These are phyloP conservation scores for Hypoxylon sp. DNA, from an alignment of 2,329 filamentous ascomycete genomes.

Conservation along the genomic window DNA sequence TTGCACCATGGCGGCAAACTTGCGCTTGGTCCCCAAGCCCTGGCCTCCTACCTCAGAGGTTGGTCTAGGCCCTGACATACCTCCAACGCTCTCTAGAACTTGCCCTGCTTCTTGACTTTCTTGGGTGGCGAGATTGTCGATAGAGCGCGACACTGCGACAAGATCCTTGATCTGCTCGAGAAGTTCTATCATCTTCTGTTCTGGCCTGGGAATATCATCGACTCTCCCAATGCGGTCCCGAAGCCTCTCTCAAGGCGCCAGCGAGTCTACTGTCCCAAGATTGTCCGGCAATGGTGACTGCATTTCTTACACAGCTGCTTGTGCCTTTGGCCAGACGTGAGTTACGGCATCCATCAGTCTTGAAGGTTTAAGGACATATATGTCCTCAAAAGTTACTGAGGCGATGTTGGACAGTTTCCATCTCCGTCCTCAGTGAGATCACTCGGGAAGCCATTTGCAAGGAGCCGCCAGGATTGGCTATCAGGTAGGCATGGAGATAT, in stretches of 20 bases:
- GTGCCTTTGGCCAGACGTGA: too few relatives aligned
- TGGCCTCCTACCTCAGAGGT: constrained; percentile 10
- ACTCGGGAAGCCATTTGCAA: too few relatives aligned
- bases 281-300: neutral
- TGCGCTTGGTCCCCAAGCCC: constrained; percentile 16
- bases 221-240: neutral
- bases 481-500: too few relatives aligned
- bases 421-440: too few relatives aligned
- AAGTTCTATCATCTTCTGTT: neutral
- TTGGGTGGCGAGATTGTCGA: neutral
- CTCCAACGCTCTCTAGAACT: constrained; percentile 23
- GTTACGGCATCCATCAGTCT: too few relatives aligned
- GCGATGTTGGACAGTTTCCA: too few relatives aligned
- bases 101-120: constrained; percentile 25
- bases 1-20: constrained; percentile 8
- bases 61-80: constrained; percentile 11
- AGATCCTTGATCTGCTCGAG: constrained; percentile 2
- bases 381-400: too few relatives aligned
- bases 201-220: neutral
- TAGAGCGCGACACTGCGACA: neutral
- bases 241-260: neutral
- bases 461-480: too few relatives aligned
- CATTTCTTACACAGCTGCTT: neutral
- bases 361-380: too few relatives aligned
- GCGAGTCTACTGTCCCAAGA: neutral